These are phyloP conservation scores for Byssoonygena ceratinophila DNA, from an alignment of 2,329 filamentous ascomycete species.

Conservation along the genomic window DNA sequence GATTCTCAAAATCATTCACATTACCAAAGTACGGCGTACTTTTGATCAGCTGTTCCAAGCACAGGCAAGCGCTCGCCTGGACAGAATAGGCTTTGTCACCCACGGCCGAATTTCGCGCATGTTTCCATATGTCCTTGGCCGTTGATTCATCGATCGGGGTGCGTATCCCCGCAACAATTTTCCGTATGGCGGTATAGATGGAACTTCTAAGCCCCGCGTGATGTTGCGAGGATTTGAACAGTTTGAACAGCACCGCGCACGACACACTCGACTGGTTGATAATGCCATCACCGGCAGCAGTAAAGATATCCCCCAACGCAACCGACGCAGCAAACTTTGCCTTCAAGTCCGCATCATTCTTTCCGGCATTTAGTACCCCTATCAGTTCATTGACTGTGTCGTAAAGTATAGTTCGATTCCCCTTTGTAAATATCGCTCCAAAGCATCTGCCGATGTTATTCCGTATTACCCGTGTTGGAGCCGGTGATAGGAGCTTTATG, in stretches of 20 bases:
- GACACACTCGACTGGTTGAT: slow-evolving; percentile 70
- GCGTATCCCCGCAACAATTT: slow-evolving; percentile 64
- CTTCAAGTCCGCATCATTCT: slow-evolving; percentile 65
- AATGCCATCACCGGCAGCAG: slow-evolving; percentile 84
- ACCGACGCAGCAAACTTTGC: slow-evolving; percentile 78
- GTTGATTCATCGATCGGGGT: slow-evolving; percentile 70
- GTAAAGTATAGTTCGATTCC: slow-evolving; percentile 83
- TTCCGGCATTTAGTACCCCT: slow-evolving; percentile 59
- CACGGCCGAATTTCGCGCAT: slow-evolving; percentile 63
- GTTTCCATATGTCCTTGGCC: slow-evolving; percentile 89
- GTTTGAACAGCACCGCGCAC: slow-evolving; percentile 61
- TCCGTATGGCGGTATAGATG: slow-evolving; percentile 62
- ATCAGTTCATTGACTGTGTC: slow-evolving; percentile 88
- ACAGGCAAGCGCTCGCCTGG: slow-evolving; percentile 66
- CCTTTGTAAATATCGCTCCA: slow-evolving; percentile 68
- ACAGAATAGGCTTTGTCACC: slow-evolving; percentile 76
- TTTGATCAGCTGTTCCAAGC: slow-evolving; percentile 61
- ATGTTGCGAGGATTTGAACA: slow-evolving; percentile 65
- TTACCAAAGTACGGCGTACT: slow-evolving; percentile 77
- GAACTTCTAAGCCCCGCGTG: slow-evolving; percentile 75
- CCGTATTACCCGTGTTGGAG: slow-evolving; percentile 76
- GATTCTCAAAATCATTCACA: slow-evolving; percentile 76
- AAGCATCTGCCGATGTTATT: slow-evolving; percentile 82
- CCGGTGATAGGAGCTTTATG: slow-evolving; percentile 67
- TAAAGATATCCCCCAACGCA: slow-evolving; percentile 81